A percentile compares a stretch with the other conserved stretches of the same genome.
These are phyloP conservation scores for Hygrocybe punicea DNA, from an alignment of 768 basidiomycete species.

Conservation along the genomic window DNA sequence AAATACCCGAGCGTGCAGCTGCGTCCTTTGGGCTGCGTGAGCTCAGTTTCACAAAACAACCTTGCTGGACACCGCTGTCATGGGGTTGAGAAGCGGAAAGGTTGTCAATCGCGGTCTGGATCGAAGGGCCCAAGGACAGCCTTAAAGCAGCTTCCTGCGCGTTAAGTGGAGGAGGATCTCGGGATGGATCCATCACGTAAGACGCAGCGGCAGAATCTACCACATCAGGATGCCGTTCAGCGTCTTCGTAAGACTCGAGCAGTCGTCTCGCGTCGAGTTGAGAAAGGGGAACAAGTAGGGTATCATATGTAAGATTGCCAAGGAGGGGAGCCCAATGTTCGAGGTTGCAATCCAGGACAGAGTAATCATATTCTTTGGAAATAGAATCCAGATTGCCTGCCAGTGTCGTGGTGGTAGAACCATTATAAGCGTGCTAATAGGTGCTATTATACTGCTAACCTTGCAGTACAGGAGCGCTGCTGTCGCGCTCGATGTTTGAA, in stretches of 20 bases:
- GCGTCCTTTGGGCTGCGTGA: slow-evolving; percentile 19
- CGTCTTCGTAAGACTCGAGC: slow-evolving; percentile 9
- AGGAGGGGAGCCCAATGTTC: slow-evolving; percentile 13
- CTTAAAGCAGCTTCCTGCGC: slow-evolving; percentile 5
- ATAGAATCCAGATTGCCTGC: slow-evolving; percentile 8
- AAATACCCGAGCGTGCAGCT: slow-evolving; percentile 17
- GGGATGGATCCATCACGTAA: slow-evolving; percentile 2
- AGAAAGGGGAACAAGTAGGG: slow-evolving; percentile 10
- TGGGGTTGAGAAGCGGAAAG: not conserved
- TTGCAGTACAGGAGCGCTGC: slow-evolving; percentile 7
- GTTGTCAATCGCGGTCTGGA: slow-evolving; percentile 10
- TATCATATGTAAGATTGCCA: slow-evolving; percentile 6
- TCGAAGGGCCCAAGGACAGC: not conserved
- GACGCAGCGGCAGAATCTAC: slow-evolving; percentile 2
- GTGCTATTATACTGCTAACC: not conserved
- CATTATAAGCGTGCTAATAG: too few species aligned
- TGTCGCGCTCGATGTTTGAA: slow-evolving; percentile 7
- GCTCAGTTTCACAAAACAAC: slow-evolving; percentile 19
- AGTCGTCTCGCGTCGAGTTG: slow-evolving; percentile 7
- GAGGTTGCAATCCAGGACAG: slow-evolving; percentile 13
- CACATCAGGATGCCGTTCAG: slow-evolving; percentile 2
- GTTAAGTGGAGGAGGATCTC: not conserved
- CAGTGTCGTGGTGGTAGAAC: not conserved
- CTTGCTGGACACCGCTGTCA: not conserved
- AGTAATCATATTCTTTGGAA: slow-evolving; percentile 12